Base-by-base conservation (phyloP, 805 yeast genomes). In the Zygoascus ofunaensis region DNA sequence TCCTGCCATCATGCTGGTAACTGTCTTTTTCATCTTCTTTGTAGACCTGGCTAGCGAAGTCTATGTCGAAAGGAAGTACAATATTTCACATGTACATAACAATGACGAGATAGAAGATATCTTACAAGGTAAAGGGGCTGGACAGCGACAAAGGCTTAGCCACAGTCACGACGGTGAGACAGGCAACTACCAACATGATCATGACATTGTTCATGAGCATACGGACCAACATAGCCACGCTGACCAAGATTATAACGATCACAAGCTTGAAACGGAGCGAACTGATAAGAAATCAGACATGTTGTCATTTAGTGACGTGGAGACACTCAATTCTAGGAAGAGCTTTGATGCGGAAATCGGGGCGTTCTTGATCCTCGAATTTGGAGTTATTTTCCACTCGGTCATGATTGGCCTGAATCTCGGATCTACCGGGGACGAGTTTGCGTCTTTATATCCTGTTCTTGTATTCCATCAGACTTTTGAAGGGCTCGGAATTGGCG, bases 401-500 rank as follows among this genome's bases (percentile, higher is more conserved):
- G 80, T 82, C 2, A 77, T 82, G 63, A 73, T 82, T 50, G 90
- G 90, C 36, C 67, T 82, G 50, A 71, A 82, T 4, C 64, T 82
- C 49, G 84, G 84, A 5, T 74, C 77, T 18, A 59, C 79, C 8
- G 82, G 80, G 37, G 79, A 75, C 8, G 83, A 80, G 55, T 82
- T 80, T 58, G 68, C 64, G 37, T 71, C 83, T 4, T 66, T 82
- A 38, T 82, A 79, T 56, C 67, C 78, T 41, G 90, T 82, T 5
- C 50, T 76, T 34, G 76, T 79, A 4, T 82, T 82, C 71, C 90
- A 82, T 62, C 90, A 82, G 62, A 70, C 78, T 56, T 83, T 82
- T 56, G 90, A 82, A 66, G 90, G 90, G 50, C 69, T 82, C 43
- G 90, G 90, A 53, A 70, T 82, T 50, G 89, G 90, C 26, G 71